Evolutionary conservation across 371 early-diverging fungal genomes (phyloP).

Genomic region (Lichtheimia ramosa): DNA sequence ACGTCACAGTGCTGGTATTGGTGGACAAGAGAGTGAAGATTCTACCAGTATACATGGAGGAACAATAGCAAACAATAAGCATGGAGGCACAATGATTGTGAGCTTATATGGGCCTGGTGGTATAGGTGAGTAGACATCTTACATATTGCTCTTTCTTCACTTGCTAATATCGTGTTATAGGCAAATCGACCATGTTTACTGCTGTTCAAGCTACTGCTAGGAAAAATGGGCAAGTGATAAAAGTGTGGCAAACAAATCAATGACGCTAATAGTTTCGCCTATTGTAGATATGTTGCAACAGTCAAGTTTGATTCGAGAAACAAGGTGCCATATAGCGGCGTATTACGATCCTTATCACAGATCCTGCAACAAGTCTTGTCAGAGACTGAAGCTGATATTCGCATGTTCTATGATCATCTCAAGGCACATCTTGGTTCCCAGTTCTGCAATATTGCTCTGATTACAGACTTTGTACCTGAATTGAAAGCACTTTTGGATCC

Average conservation of each 20-base stretch:
- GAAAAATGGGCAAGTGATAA: constrained; percentile 32
- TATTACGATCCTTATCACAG: constrained; percentile 40
- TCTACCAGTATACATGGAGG: too few relatives aligned
- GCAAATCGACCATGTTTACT: constrained; percentile 41
- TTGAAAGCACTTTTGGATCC: constrained; percentile 27
- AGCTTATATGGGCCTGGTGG: constrained; percentile 40
- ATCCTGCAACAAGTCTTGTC: constrained; percentile 43
- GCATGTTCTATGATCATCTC: constrained; percentile 32
- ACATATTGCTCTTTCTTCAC: neutral
- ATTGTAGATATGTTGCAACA: constrained; percentile 33
- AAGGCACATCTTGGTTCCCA: constrained; percentile 31
- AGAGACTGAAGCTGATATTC: constrained; percentile 40
- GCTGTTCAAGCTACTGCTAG: constrained; percentile 39
- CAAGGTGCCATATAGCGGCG: constrained; percentile 36
- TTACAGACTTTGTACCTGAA: constrained; percentile 43
- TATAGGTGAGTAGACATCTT: constrained; percentile 9
- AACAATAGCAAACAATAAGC: too few relatives aligned
- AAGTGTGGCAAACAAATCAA: neutral
- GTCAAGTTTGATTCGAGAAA: constrained; percentile 41
- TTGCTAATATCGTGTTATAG: neutral
- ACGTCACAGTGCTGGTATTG: too few relatives aligned
- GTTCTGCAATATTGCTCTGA: constrained; percentile 31
- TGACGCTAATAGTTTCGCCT: neutral
- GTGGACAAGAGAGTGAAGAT: too few relatives aligned
- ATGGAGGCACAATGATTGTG: constrained; percentile 19